A percentile compares a stretch with the other conserved stretches of the same genome.
Conservation (phyloP, 225 moss, liverwort and hornwort species). For the Asterella californica region DNA sequence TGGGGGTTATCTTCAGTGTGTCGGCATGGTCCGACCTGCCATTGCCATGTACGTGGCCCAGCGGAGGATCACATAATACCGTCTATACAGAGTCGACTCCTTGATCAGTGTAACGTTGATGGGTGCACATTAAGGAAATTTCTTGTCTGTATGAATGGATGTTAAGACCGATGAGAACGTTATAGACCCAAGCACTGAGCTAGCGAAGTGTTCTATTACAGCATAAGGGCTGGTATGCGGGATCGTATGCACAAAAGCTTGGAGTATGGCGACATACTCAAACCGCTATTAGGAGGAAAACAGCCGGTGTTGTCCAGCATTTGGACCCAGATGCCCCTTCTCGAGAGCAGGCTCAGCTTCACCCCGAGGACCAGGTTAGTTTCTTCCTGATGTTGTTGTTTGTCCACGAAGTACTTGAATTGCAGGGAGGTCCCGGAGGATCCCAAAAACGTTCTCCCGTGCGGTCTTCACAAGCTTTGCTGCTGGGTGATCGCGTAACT, state of each 20-base stretch:
- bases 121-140: not conserved
- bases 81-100: not conserved
- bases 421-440: not conserved
- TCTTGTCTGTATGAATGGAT: not conserved
- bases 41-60: no score
- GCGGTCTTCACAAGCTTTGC: no score
- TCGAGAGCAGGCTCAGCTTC: constrained; percentile 71
- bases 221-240: constrained; percentile 98
- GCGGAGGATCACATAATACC: no score
- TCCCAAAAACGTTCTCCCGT: not conserved
- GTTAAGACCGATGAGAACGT: not conserved
- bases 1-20: no score
- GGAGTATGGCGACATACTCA: constrained; percentile 98
- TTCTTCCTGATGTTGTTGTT: not conserved
- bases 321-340: constrained; percentile 92
- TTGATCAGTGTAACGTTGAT: not conserved
- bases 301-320: constrained; percentile 64
- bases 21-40: no score
- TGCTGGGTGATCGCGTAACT: no score
- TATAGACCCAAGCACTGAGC: not conserved
- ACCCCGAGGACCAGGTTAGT: constrained; percentile 70
- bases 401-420: not conserved
- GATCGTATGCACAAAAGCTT: constrained; percentile 88
- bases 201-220: constrained; percentile 13
- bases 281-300: constrained; percentile 70